phyloP scores from a whole-genome alignment of 345 rosid genomes.

The Eucalyptus viminalis region DNA sequence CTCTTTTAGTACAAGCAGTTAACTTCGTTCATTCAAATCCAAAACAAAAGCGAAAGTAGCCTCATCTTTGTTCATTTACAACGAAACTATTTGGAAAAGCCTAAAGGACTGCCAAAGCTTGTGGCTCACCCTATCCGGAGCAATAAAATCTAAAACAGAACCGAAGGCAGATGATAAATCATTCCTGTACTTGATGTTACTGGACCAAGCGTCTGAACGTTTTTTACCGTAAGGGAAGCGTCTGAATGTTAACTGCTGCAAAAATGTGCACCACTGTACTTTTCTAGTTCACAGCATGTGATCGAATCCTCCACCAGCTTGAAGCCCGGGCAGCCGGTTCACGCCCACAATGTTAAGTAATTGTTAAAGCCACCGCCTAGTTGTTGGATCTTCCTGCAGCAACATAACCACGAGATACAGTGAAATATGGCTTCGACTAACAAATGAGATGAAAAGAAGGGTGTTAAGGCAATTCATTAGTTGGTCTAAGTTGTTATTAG shows the following conservation, averaged over 20 bases:
- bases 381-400: slow-evolving; percentile 78
- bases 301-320: slow-evolving; percentile 65
- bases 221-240: background rate
- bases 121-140: background rate
- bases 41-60: background rate
- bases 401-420: background rate
- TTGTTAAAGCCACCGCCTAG: slow-evolving; percentile 93
- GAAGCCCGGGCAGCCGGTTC: slow-evolving; percentile 54
- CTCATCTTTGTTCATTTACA: background rate
- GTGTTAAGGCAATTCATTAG: background rate
- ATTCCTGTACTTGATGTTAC: background rate
- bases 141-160: background rate
- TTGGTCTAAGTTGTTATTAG: background rate
- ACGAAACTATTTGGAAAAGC: background rate
- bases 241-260: background rate
- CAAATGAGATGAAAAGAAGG: background rate
- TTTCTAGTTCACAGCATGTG: slow-evolving; percentile 61
- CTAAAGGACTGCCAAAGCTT: background rate
- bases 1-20: background rate
- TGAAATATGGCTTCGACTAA: background rate
- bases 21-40: background rate
- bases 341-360: slow-evolving; percentile 75
- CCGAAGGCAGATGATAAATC: background rate
- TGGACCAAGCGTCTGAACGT: background rate
- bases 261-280: background rate